Conservation (phyloP, 345 rosid genomes). For the Eucalyptus pauciflora region DNA sequence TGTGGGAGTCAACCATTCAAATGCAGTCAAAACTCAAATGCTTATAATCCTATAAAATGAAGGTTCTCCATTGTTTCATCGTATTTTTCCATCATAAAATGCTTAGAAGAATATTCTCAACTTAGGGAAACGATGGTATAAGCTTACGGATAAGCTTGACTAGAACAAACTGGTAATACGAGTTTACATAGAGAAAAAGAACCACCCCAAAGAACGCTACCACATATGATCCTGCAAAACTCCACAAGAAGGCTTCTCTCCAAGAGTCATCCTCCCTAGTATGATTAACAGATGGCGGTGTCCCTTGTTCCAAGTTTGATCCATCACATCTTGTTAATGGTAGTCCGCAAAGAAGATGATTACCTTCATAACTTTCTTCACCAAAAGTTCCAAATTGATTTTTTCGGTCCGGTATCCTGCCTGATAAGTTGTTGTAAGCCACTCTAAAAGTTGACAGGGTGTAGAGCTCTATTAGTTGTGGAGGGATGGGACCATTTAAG, state of each 20-base stretch:
- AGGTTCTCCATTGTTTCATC: not conserved
- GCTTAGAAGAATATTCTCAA: not conserved
- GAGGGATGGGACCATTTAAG: too few species aligned
- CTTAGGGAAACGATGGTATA: not conserved
- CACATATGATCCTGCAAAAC: not conserved
- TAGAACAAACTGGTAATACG: not conserved
- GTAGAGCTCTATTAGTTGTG: too few species aligned
- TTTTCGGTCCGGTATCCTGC: not conserved
- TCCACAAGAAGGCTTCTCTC: not conserved
- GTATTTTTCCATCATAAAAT: not conserved
- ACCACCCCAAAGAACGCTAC: not conserved
- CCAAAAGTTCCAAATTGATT: not conserved
- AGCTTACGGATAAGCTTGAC: not conserved
- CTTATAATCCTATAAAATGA: not conserved
- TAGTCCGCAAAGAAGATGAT: too few species aligned
- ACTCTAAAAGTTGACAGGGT: not conserved
- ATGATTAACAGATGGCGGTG: not conserved
- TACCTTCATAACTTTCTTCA: too few species aligned
- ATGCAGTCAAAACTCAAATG: too few species aligned
- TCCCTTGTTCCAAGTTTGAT: too few species aligned
- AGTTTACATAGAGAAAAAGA: not conserved
- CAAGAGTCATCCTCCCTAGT: not conserved
- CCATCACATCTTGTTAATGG: too few species aligned
- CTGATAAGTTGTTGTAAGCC: conserved; percentile 8
- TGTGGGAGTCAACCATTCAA: too few species aligned